A percentile compares a stretch with the other conserved stretches of the same genome.
Conservation (phyloP, 106 monocot genomes). For the Iris macrosiphon region DNA sequence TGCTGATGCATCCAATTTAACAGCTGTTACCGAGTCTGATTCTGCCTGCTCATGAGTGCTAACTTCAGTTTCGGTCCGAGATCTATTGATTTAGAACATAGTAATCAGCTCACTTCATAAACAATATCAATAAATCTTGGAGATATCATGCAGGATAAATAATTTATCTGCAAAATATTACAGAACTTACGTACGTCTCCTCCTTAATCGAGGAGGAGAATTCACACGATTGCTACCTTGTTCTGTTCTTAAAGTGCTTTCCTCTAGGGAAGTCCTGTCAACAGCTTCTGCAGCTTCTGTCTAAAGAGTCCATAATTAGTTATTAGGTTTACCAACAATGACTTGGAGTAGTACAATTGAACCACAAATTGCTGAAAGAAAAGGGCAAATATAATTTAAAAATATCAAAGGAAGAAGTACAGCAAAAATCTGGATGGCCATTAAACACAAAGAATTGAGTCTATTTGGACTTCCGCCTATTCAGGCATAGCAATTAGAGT, state of each 20-base stretch:
- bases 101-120: not conserved
- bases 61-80: conserved; percentile 28
- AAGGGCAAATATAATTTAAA: too few species aligned
- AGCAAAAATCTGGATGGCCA: too few species aligned
- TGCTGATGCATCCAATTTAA: conserved; percentile 60
- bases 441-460: not conserved
- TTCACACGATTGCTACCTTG: conserved; percentile 10
- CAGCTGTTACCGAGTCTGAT: conserved; percentile 19
- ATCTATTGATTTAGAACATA: conserved; percentile 16
- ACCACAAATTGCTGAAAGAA: not conserved
- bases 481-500: not conserved
- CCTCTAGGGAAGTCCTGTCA: conserved; percentile 16
- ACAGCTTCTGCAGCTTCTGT: conserved; percentile 30
- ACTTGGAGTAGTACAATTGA: not conserved
- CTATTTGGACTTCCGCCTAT: not conserved
- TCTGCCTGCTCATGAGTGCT: conserved; percentile 20
- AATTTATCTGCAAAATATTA: not conserved
- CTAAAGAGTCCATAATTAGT: conserved; percentile 8
- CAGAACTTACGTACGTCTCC: conserved; percentile 44
- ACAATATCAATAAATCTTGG: not conserved
- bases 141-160: not conserved
- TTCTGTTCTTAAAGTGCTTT: conserved; percentile 35
- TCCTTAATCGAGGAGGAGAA: conserved; percentile 35
- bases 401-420: too few species aligned
- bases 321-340: not conserved